Percentiles rank a stretch among this genome's conserved stretches.
phyloP scores from a whole-genome alignment of 2,329 filamentous ascomycete species.

The Aspergillus hortae region DNA sequence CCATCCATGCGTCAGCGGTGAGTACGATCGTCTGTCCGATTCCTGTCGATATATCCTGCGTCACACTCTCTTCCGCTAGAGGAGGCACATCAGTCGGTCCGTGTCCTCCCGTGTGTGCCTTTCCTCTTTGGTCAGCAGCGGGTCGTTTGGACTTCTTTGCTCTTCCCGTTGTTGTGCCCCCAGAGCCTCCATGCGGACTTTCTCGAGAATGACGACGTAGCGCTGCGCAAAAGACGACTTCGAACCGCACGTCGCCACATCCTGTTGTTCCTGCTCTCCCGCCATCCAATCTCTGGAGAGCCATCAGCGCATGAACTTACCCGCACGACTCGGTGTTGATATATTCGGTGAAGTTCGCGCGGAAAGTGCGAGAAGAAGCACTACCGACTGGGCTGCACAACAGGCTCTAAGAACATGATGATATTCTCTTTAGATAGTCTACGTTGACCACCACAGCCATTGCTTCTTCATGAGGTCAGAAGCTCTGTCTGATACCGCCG shows the following conservation, averaged over 20 bases:
- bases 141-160: slow-evolving; percentile 1
- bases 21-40: neutral
- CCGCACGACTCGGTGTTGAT: neutral
- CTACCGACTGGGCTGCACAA: no score
- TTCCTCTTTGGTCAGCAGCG: neutral
- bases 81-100: neutral
- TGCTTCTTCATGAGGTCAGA: no score
- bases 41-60: neutral
- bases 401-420: no score
- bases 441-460: no score
- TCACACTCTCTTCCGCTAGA: neutral
- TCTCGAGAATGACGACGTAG: slow-evolving; percentile 44
- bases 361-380: neutral
- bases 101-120: neutral
- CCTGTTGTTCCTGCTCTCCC: slow-evolving; percentile 34
- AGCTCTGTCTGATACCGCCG: no score
- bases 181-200: slow-evolving; percentile 27
- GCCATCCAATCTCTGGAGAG: neutral
- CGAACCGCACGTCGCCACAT: slow-evolving; percentile 37
- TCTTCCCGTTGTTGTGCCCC: slow-evolving; percentile 2
- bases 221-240: slow-evolving; percentile 39
- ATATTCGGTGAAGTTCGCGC: neutral
- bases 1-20: slow-evolving; percentile 6
- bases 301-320: neutral
- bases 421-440: no score